These are phyloP conservation scores for Musa acuminata DNA, from an alignment of 176 grass and related monocot species.

Conservation along the genomic window DNA sequence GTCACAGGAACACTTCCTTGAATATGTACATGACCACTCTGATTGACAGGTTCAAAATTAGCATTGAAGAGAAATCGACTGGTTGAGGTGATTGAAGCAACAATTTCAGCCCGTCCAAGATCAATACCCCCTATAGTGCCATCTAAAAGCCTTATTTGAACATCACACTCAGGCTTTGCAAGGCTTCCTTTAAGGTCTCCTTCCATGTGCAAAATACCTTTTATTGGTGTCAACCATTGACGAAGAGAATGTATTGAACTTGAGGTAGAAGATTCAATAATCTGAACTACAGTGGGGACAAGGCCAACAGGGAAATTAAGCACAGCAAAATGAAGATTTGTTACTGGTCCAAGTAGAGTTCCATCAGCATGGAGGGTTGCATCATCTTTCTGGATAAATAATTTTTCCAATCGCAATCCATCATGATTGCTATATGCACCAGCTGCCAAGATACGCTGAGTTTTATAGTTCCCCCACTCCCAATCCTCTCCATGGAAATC, in stretches of 20 bases:
- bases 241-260: slow-evolving; percentile 85
- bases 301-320: slow-evolving; percentile 93
- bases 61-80: slow-evolving; percentile 90
- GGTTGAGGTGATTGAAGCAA: slow-evolving; percentile 78
- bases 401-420: slow-evolving; percentile 80
- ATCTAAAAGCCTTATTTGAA: slow-evolving; percentile 93
- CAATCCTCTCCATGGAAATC: slow-evolving; percentile 98
- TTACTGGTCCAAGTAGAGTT: slow-evolving; percentile 75
- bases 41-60: slow-evolving; percentile 77
- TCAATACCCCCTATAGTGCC: slow-evolving; percentile 85
- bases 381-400: slow-evolving; percentile 99
- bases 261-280: slow-evolving; percentile 84
- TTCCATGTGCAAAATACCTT: slow-evolving; percentile 99
- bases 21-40: slow-evolving; percentile 95
- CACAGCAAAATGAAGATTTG: slow-evolving; percentile 99
- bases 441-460: slow-evolving; percentile 68
- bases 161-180: slow-evolving; percentile 89
- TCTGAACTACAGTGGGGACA: slow-evolving; percentile 84
- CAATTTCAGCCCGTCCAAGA: slow-evolving; percentile 80
- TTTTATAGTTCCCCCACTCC: slow-evolving; percentile 95
- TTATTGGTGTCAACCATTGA: slow-evolving; percentile 90
- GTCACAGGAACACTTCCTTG: slow-evolving; percentile 88
- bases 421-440: slow-evolving; percentile 91
- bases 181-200: slow-evolving; percentile 91
- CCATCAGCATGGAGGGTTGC: slow-evolving; percentile 97